Conservation (phyloP, 257 asterid species). For the Solanum paucissectum region DNA sequence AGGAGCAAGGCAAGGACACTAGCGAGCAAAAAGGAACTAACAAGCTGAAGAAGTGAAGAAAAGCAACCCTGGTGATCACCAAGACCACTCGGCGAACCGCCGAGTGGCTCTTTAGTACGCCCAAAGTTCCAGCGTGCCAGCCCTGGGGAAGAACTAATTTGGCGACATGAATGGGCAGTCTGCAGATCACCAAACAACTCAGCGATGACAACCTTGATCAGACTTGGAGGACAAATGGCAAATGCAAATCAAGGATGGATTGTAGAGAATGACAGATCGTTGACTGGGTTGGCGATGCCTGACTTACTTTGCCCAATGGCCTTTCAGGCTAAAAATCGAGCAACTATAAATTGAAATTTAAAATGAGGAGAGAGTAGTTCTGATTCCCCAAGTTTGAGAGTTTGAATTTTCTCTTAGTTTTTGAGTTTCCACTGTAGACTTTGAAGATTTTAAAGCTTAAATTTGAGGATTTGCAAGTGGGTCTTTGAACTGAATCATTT, state of each 20-base stretch:
- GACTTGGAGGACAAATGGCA: background rate
- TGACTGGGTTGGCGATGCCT: background rate
- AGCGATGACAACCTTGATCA: background rate
- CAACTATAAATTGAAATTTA: background rate
- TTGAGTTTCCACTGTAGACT: background rate
- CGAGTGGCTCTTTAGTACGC: background rate
- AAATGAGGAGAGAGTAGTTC: background rate
- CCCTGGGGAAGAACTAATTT: too few species aligned
- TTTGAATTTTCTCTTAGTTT: too few species aligned
- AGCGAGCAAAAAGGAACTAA: background rate
- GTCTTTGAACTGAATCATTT: background rate
- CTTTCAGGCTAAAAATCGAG: background rate
- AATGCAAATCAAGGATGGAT: background rate
- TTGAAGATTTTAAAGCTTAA: background rate
- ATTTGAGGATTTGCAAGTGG: background rate
- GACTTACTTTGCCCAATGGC: background rate
- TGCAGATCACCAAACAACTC: background rate
- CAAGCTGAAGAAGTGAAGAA: too few species aligned
- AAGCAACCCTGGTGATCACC: background rate
- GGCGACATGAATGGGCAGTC: background rate
- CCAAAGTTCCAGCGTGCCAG: background rate
- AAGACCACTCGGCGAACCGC: too few species aligned
- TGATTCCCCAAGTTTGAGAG: background rate
- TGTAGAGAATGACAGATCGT: fast-evolving
- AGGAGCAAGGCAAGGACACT: background rate